These are phyloP conservation scores for Stachybotrys chartarum DNA, from an alignment of 2,329 filamentous ascomycete species.

Conservation along the genomic window DNA sequence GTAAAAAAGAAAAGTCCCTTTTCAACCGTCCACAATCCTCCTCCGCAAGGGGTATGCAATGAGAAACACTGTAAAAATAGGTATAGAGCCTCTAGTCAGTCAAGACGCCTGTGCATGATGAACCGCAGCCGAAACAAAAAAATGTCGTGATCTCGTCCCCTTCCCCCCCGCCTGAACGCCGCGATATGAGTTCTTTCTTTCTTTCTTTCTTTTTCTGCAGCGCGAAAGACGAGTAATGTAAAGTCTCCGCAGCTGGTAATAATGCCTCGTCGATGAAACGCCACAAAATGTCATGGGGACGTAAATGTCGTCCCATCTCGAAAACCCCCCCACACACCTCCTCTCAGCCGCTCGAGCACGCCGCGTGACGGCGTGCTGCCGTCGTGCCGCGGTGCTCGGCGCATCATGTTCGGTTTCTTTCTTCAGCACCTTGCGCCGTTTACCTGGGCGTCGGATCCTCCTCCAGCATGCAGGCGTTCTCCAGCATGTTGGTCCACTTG, in stretches of 20 bases:
- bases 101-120: too few species aligned
- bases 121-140: background rate
- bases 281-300: background rate
- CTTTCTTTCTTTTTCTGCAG: background rate
- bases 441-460: slow-evolving; percentile 49
- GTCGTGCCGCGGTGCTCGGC: too few species aligned
- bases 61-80: too few species aligned
- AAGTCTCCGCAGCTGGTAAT: background rate
- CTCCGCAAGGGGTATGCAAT: too few species aligned
- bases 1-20: background rate
- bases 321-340: background rate
- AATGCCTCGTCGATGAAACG: background rate
- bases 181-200: background rate
- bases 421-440: slow-evolving; percentile 3
- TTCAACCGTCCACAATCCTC: too few species aligned
- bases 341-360: background rate
- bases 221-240: background rate
- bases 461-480: slow-evolving; percentile 92
- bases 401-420: background rate
- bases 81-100: too few species aligned
- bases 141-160: background rate
- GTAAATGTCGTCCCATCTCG: background rate
- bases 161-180: background rate
- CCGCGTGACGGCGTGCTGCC: background rate
- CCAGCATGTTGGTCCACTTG: slow-evolving; percentile 98